A percentile compares a stretch with the other conserved stretches of the same genome.
phyloP scores from a whole-genome alignment of 352 stramenopile genomes.

The Thalassiosira exigua region DNA sequence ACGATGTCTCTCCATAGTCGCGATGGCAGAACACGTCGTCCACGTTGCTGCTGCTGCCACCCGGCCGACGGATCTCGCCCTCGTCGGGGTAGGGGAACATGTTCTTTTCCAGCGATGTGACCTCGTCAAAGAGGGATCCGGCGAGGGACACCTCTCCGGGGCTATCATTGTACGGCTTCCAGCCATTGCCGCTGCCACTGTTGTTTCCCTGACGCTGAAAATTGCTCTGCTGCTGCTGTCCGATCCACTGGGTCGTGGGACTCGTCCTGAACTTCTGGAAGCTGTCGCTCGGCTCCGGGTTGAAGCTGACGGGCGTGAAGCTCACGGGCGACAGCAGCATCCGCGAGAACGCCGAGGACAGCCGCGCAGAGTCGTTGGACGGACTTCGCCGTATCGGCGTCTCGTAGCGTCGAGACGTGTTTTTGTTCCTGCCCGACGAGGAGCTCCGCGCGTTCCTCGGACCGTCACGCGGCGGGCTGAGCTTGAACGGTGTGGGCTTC shows the following conservation, averaged over 20 bases:
- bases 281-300: conserved; percentile 5
- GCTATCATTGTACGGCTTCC: neutral
- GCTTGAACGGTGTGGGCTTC: neutral
- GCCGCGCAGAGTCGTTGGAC: conserved; percentile 30
- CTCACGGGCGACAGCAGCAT: conserved; percentile 36
- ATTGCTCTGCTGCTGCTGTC: neutral
- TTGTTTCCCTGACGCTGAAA: neutral
- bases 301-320: conserved; percentile 37
- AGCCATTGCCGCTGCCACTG: neutral
- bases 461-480: neutral
- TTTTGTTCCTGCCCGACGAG: neutral
- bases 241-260: neutral
- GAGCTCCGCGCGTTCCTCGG: neutral
- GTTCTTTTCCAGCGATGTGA: conserved; percentile 24
- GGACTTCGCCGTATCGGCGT: neutral
- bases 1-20: conserved; percentile 11
- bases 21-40: neutral
- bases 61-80: no score
- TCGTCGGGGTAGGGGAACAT: neutral
- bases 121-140: conserved; percentile 37
- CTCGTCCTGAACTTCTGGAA: no score
- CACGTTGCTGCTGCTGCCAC: neutral
- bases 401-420: neutral
- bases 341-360: conserved; percentile 40
- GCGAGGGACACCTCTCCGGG: conserved; percentile 19